These are phyloP conservation scores for Lactarius quietus DNA, from an alignment of 768 basidiomycete species.

Conservation along the genomic window DNA sequence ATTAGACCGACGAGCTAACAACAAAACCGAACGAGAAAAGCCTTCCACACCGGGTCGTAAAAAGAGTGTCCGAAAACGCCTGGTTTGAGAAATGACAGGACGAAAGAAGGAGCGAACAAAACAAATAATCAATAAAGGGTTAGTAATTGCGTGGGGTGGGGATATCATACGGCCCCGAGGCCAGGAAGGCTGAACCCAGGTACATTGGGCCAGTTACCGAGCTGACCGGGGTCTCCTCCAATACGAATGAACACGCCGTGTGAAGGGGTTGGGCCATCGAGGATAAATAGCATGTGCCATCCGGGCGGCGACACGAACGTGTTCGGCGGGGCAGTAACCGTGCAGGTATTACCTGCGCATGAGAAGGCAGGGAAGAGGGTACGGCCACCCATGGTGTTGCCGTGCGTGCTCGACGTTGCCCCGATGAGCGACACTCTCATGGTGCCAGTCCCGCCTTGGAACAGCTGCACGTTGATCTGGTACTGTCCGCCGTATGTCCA, in stretches of 20 bases:
- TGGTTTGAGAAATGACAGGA: neutral
- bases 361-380: constrained; percentile 71
- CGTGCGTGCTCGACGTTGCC: constrained; percentile 76
- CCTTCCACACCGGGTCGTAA: neutral
- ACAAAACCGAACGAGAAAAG: neutral
- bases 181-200: constrained; percentile 69
- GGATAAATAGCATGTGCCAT: constrained; percentile 72
- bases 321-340: constrained; percentile 75
- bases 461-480: constrained; percentile 45
- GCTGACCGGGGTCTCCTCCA: constrained; percentile 64
- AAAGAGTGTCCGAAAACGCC: neutral
- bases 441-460: constrained; percentile 39
- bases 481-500: constrained; percentile 59
- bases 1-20: neutral
- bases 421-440: constrained; percentile 65
- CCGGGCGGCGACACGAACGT: constrained; percentile 64
- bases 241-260: constrained; percentile 73
- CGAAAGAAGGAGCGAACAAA: neutral
- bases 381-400: constrained; percentile 70
- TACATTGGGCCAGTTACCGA: constrained; percentile 72
- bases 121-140: neutral
- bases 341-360: constrained; percentile 66
- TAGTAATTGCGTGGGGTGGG: neutral
- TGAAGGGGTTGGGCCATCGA: constrained; percentile 78
- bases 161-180: constrained; percentile 33